Percentiles rank a stretch among this genome's conserved stretches.
Evolutionary conservation across 768 basidiomycete species (phyloP).

Genomic region (Mycena polygramma): DNA sequence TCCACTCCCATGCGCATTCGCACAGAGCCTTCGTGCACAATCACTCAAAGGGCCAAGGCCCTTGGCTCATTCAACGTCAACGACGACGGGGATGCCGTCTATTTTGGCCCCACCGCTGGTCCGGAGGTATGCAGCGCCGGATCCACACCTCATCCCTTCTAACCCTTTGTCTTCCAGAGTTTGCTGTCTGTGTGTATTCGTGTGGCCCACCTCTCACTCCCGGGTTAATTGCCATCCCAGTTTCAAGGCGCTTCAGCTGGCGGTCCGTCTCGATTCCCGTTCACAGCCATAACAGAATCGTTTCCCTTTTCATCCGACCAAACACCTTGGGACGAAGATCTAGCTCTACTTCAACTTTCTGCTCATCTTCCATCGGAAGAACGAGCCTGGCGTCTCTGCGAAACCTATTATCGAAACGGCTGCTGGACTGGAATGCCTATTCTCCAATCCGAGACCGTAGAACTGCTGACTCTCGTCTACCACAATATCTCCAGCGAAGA

Average conservation of each 20-base stretch:
- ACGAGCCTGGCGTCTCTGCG: conserved; percentile 57
- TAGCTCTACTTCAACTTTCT: conserved; percentile 41
- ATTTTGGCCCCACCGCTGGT: conserved; percentile 64
- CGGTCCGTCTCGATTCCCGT: neutral
- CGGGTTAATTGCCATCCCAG: conserved; percentile 7
- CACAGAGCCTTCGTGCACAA: conserved; percentile 1
- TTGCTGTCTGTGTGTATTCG: conserved; percentile 13
- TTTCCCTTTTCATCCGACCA: conserved; percentile 45
- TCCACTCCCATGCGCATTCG: no score
- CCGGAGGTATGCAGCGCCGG: conserved; percentile 61
- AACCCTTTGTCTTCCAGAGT: conserved; percentile 1
- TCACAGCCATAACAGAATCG: conserved; percentile 33
- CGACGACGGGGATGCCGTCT: conserved; percentile 57
- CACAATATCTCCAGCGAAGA: neutral
- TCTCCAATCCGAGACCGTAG: conserved; percentile 59
- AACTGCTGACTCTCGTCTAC: conserved; percentile 42
- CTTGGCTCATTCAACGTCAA: conserved; percentile 62
- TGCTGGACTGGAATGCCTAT: conserved; percentile 61
- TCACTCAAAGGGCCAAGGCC: conserved; percentile 45
- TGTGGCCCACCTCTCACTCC: neutral
- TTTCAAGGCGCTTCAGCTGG: conserved; percentile 20
- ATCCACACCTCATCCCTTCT: no score
- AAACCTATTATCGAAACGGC: conserved; percentile 57
- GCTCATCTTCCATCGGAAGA: conserved; percentile 48
- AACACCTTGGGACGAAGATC: conserved; percentile 30